Percentiles rank a stretch among this genome's conserved stretches.
Conservation (phyloP, 345 rosid genomes). For the Acer saccharum region DNA sequence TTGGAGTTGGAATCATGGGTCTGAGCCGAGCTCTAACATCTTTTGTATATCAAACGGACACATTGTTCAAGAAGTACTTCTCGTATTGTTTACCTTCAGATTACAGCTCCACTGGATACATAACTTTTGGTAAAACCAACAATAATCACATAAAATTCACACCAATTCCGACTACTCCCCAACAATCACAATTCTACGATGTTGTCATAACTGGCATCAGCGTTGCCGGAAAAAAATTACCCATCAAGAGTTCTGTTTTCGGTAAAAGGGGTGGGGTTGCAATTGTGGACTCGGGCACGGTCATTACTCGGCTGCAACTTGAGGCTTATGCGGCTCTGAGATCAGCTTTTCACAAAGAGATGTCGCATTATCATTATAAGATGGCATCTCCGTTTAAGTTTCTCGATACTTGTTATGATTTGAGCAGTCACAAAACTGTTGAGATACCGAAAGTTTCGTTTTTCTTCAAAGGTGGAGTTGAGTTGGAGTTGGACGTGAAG, state of each 20-base stretch:
- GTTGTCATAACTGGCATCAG: conserved; percentile 20
- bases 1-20: not conserved
- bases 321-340: conserved; percentile 23
- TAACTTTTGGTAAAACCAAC: conserved; percentile 21
- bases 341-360: conserved; percentile 15
- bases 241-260: conserved; percentile 5
- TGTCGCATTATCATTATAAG: conserved; percentile 19
- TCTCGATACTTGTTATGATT: conserved; percentile 34
- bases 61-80: conserved; percentile 27
- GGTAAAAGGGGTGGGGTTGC: not conserved
- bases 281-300: conserved; percentile 37
- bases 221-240: conserved; percentile 19
- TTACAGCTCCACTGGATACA: conserved; percentile 29
- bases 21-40: conserved; percentile 12
- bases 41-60: conserved; percentile 25
- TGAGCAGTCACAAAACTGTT: conserved; percentile 1
- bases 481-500: conserved; percentile 18
- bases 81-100: conserved; percentile 39
- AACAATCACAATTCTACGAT: conserved; percentile 23
- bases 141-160: conserved; percentile 21
- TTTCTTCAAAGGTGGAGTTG: conserved; percentile 15
- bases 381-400: too few species aligned
- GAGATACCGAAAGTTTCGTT: conserved; percentile 18
- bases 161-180: conserved; percentile 2
- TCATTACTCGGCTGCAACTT: conserved; percentile 37